Conservation (phyloP, 768 basidiomycete genomes). For the Multifurca ochricompacta region DNA sequence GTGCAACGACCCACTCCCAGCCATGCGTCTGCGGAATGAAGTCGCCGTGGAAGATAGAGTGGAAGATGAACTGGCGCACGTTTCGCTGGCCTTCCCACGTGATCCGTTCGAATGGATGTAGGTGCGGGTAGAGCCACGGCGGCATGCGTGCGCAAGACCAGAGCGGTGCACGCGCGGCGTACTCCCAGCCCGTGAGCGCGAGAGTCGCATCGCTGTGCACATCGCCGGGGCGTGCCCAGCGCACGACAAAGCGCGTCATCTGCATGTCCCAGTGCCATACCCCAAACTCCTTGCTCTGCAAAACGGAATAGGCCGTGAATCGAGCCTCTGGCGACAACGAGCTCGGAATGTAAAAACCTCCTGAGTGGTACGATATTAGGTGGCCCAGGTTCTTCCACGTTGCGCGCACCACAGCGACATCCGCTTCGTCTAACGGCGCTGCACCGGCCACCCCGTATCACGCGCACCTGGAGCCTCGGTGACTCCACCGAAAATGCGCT, state of each 20-base stretch:
- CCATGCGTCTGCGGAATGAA: conserved; percentile 14
- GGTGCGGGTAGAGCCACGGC: conserved; percentile 23
- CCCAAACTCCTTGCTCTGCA: conserved; percentile 25
- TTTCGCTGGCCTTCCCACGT: conserved; percentile 24
- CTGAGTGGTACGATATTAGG: conserved; percentile 26
- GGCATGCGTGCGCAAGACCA: conserved; percentile 31
- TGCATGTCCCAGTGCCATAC: conserved; percentile 28
- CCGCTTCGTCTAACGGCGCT: conserved; percentile 22
- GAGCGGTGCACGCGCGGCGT: conserved; percentile 27
- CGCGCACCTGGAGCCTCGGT: conserved; percentile 10
- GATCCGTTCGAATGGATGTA: conserved; percentile 22
- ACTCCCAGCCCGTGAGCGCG: conserved; percentile 28
- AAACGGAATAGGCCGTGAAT: conserved; percentile 22
- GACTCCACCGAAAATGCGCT: conserved; percentile 22
- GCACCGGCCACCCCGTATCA: conserved; percentile 17
- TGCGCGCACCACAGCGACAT: conserved; percentile 22
- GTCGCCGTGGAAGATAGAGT: conserved; percentile 21
- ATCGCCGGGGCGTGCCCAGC: conserved; percentile 17
- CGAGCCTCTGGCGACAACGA: conserved; percentile 25
- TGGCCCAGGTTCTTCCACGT: conserved; percentile 25
- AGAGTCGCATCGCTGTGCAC: conserved; percentile 17
- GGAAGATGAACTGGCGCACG: conserved; percentile 23
- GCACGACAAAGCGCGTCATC: conserved; percentile 28
- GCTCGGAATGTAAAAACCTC: conserved; percentile 28
- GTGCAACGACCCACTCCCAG: conserved; percentile 27